These are phyloP conservation scores for Chara braunii DNA, from an alignment of 139 green algal genomes.

Conservation along the genomic window DNA sequence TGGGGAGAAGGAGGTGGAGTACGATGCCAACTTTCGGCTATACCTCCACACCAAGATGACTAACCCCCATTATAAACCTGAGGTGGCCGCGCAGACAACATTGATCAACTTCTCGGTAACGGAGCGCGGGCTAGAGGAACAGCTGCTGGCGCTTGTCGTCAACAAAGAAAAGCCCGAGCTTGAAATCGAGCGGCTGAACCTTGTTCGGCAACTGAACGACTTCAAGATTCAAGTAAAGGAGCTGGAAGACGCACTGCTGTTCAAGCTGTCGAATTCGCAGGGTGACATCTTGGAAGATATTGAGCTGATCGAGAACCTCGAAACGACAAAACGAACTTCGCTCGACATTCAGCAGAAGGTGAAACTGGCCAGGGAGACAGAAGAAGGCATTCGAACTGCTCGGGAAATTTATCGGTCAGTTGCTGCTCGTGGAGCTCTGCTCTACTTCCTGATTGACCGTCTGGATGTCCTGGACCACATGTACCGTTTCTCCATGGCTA, in stretches of 20 bases:
- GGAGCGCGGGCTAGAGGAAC: slow-evolving; percentile 78
- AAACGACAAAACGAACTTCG: slow-evolving; percentile 81
- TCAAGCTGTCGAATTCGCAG: slow-evolving; percentile 63
- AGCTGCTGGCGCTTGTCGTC: slow-evolving; percentile 79
- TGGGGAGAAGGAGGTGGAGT: slow-evolving; percentile 70
- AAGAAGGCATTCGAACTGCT: slow-evolving; percentile 67
- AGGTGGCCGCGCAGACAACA: slow-evolving; percentile 78
- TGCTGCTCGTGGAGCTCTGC: slow-evolving; percentile 63
- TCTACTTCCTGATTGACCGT: slow-evolving; percentile 87
- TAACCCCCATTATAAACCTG: slow-evolving; percentile 83
- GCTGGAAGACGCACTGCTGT: slow-evolving; percentile 82
- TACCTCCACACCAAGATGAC: slow-evolving; percentile 81
- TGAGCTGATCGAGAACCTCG: slow-evolving; percentile 78
- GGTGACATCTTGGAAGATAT: slow-evolving; percentile 90
- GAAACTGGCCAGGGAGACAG: slow-evolving; percentile 56
- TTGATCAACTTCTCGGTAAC: slow-evolving; percentile 88
- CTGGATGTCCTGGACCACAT: slow-evolving; percentile 73
- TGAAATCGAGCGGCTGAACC: slow-evolving; percentile 51
- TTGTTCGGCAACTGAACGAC: slow-evolving; percentile 66
- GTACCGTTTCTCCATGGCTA: slow-evolving; percentile 91
- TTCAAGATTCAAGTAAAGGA: slow-evolving; percentile 78
- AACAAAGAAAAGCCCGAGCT: slow-evolving; percentile 78
- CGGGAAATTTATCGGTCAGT: slow-evolving; percentile 74
- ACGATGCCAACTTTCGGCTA: slow-evolving; percentile 62
- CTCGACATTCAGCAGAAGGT: slow-evolving; percentile 77